These are phyloP conservation scores for Ophiocordyceps sinensis DNA, from an alignment of 2,329 filamentous ascomycete species.

Conservation along the genomic window DNA sequence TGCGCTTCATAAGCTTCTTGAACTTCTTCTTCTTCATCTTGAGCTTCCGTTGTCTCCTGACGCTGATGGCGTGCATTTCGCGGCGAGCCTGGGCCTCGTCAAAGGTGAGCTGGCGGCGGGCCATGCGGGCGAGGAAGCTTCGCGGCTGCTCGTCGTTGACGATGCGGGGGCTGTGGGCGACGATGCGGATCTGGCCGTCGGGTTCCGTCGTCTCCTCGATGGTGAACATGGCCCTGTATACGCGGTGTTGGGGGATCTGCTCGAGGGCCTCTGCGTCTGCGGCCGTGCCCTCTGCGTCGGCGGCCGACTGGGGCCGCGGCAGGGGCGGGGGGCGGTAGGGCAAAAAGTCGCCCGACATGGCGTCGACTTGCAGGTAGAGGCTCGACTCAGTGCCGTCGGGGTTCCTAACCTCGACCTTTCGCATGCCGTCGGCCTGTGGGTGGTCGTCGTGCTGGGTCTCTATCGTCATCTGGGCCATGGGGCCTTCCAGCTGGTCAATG, in stretches of 20 bases:
- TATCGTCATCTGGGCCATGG: constrained; percentile 38
- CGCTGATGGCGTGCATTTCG: constrained; percentile 71
- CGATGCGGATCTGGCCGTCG: constrained; percentile 44
- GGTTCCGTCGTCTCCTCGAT: constrained; percentile 51
- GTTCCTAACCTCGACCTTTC: constrained; percentile 37
- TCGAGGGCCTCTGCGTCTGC: constrained; percentile 18
- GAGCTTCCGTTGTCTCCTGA: constrained; percentile 80
- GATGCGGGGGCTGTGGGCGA: constrained; percentile 45
- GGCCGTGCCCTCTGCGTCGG: constrained; percentile 21
- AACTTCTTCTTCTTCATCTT: constrained; percentile 99
- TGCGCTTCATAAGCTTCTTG: constrained; percentile 96
- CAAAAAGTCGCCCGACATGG: constrained; percentile 54
- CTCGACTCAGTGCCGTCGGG: constrained; percentile 42
- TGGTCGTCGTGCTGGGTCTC: constrained; percentile 23
- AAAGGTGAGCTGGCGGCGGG: constrained; percentile 45
- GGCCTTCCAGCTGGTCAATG: constrained; percentile 44
- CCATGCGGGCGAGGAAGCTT: constrained; percentile 59
- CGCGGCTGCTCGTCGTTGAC: constrained; percentile 32
- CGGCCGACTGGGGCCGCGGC: constrained; percentile 44
- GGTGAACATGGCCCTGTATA: constrained; percentile 51
- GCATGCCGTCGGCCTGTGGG: constrained; percentile 28
- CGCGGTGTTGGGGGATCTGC: constrained; percentile 31
- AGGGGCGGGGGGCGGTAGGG: constrained; percentile 79
- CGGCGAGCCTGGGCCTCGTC: constrained; percentile 36
- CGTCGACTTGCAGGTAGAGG: constrained; percentile 51